Evolutionary conservation across 805 yeast genomes (phyloP).

Genomic region (Metschnikowia noctiluminum): DNA sequence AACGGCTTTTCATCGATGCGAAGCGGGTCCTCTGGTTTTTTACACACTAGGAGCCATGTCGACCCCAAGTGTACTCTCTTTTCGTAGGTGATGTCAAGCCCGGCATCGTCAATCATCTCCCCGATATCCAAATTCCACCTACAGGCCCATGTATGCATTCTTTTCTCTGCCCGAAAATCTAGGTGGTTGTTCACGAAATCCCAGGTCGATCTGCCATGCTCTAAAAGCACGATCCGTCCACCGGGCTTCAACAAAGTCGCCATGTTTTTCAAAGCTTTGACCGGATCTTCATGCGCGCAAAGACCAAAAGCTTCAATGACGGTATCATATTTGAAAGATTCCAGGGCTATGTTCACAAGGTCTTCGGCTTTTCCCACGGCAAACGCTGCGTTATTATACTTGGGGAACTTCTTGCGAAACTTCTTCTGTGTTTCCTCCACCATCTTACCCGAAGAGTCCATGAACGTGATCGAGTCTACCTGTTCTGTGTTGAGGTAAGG

Average conservation of each 20-base stretch:
- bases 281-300: conserved; percentile 95
- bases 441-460: conserved; percentile 86
- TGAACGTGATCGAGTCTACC: conserved; percentile 71
- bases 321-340: conserved; percentile 73
- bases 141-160: conserved; percentile 93
- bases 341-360: conserved; percentile 53
- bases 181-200: conserved; percentile 73
- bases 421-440: conserved; percentile 73
- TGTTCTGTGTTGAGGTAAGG: conserved; percentile 56
- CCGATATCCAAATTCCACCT: conserved; percentile 96
- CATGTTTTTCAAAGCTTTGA: conserved; percentile 74
- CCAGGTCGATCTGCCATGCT: conserved; percentile 88
- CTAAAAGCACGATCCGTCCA: conserved; percentile 82
- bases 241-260: conserved; percentile 73
- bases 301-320: conserved; percentile 92
- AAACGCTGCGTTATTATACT: conserved; percentile 70
- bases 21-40: conserved; percentile 65
- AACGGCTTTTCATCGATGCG: conserved; percentile 41
- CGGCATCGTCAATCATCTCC: conserved; percentile 77
- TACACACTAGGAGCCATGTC: conserved; percentile 81
- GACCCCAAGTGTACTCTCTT: conserved; percentile 87
- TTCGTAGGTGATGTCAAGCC: conserved; percentile 77
- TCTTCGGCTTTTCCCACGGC: conserved; percentile 91
- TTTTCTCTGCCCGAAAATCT: conserved; percentile 77
- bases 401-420: conserved; percentile 65